phyloP scores from a whole-genome alignment of 2,329 filamentous ascomycete species.

The Thielaviopsis ethacetica region DNA sequence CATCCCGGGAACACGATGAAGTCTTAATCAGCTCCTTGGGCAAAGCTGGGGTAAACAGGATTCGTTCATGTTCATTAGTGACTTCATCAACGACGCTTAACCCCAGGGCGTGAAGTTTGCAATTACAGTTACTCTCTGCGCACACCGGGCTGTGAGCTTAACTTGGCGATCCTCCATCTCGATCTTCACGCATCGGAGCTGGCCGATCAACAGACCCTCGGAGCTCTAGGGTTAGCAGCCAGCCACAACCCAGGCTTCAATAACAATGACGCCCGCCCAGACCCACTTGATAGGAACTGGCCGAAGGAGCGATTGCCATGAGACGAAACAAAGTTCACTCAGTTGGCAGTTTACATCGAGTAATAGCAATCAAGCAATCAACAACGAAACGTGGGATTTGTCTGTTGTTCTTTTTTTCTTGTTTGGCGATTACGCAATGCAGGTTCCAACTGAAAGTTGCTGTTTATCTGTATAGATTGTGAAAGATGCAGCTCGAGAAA shows the following conservation, averaged over 20 bases:
- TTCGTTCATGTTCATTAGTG: too few species aligned
- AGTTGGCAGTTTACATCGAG: conserved; percentile 3
- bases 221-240: background rate
- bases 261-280: background rate
- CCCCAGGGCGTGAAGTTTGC: too few species aligned
- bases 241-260: background rate
- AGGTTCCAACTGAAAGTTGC: too few species aligned
- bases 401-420: too few species aligned
- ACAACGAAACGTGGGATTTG: background rate
- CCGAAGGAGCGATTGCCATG: background rate
- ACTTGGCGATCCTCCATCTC: background rate
- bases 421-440: too few species aligned
- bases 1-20: background rate
- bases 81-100: too few species aligned
- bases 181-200: background rate
- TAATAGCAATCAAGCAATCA: conserved; percentile 1
- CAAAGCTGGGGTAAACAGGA: too few species aligned
- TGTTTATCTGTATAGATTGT: too few species aligned
- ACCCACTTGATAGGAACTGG: background rate
- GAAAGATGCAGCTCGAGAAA: background rate
- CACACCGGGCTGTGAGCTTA: background rate
- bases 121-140: background rate
- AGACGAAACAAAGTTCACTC: background rate
- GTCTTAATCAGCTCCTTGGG: too few species aligned
- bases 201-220: background rate